Evolutionary conservation across 176 grass and related monocot genomes (phyloP).

Genomic region (Cymbopogon citratus): DNA sequence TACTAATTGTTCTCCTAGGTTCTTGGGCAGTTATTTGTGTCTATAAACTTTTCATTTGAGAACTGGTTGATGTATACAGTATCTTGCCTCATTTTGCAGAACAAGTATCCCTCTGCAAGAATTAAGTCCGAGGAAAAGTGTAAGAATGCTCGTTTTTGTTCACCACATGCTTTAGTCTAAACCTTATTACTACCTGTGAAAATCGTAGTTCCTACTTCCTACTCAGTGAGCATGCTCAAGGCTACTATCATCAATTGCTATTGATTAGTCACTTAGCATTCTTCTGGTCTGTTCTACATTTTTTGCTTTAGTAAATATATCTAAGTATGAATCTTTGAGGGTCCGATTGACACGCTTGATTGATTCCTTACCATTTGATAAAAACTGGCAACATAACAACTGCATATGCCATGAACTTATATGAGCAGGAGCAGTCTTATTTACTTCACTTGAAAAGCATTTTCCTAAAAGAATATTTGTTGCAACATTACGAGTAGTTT

Average conservation of each 20-base stretch:
- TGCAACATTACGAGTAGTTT: neutral
- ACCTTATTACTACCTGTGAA: neutral
- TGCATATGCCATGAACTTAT: neutral
- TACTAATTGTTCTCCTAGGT: too few relatives aligned
- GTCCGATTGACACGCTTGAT: neutral
- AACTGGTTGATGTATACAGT: slow-evolving; percentile 15
- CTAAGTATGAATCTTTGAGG: neutral
- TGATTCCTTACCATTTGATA: neutral
- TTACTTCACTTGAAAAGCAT: neutral
- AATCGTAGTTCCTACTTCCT: neutral
- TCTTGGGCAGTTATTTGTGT: neutral
- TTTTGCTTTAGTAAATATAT: slow-evolving; percentile 3
- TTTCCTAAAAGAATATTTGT: neutral
- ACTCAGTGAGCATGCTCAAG: neutral
- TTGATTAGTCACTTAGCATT: neutral
- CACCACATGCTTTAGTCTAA: slow-evolving; percentile 9
- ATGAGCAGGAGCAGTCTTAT: neutral
- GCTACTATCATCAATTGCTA: neutral
- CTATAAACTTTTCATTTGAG: neutral
- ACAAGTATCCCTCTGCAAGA: slow-evolving; percentile 25
- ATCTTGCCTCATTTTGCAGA: slow-evolving; percentile 23
- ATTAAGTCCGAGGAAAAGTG: slow-evolving; percentile 48
- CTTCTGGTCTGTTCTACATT: neutral
- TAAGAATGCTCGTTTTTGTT: slow-evolving; percentile 15
- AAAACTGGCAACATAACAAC: neutral